These are phyloP conservation scores for Polygonum aviculare DNA, from an alignment of 148 eudicot genomes.

Conservation along the genomic window DNA sequence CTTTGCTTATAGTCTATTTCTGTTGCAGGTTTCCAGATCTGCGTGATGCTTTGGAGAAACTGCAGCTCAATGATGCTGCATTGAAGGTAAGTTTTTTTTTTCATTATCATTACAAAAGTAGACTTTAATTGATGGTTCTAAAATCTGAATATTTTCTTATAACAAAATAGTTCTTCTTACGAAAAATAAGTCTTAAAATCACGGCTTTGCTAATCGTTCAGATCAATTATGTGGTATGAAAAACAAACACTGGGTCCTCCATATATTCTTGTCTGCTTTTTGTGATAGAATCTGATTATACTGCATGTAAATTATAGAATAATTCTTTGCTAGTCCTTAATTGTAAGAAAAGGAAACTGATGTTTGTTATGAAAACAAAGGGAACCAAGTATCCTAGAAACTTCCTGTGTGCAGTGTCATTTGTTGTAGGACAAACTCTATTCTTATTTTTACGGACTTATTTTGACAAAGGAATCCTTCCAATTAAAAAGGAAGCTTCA, in stretches of 20 bases:
- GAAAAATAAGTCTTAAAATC: not conserved
- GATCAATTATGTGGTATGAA: not conserved
- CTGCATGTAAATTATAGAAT: not conserved
- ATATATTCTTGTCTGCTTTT: not conserved
- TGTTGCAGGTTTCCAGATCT: conserved; percentile 70
- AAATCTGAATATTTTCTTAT: not conserved
- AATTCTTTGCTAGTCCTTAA: not conserved
- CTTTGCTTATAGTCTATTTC: conserved; percentile 4
- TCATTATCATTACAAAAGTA: not conserved
- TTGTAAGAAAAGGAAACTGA: not conserved
- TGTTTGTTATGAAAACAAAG: not conserved
- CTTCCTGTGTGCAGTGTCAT: not conserved
- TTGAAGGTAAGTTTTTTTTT: conserved; percentile 41
- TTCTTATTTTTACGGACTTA: not conserved
- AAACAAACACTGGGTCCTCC: not conserved
- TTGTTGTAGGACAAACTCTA: not conserved
- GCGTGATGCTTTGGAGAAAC: conserved; percentile 95
- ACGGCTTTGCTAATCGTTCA: not conserved
- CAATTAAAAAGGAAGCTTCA: not conserved
- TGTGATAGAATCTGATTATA: not conserved
- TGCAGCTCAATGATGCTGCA: conserved; percentile 98
- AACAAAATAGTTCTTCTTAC: not conserved
- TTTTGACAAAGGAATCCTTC: not conserved
- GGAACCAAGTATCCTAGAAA: not conserved
- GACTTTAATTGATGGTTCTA: not conserved